These are phyloP conservation scores for Globisporangium paddicum DNA, from an alignment of 352 stramenopile species.

Conservation along the genomic window DNA sequence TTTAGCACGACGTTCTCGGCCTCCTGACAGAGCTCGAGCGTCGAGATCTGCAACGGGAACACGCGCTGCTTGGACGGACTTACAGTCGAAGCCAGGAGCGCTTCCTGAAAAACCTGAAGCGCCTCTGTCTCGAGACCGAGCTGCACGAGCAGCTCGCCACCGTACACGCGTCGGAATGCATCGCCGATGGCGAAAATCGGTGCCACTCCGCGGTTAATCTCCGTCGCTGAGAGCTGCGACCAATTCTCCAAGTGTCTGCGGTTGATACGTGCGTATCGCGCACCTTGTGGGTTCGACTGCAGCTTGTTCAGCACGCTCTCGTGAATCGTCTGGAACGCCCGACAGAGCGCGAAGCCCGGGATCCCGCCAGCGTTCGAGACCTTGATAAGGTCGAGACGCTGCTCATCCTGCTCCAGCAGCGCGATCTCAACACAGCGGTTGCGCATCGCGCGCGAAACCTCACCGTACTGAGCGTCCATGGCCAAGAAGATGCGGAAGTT, in stretches of 20 bases:
- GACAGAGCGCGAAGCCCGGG: slow-evolving; percentile 58
- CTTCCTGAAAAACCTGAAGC: slow-evolving; percentile 26
- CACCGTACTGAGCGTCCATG: slow-evolving; percentile 95
- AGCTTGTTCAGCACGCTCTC: slow-evolving; percentile 38
- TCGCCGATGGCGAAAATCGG: slow-evolving; percentile 40
- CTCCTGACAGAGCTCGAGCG: slow-evolving; percentile 54
- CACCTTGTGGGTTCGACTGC: slow-evolving; percentile 13
- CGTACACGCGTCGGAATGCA: slow-evolving; percentile 69
- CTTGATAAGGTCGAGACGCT: slow-evolving; percentile 62
- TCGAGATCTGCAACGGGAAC: slow-evolving; percentile 30
- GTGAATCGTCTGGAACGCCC: slow-evolving; percentile 59
- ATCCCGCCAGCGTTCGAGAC: slow-evolving; percentile 56
- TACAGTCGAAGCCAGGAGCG: slow-evolving; percentile 23
- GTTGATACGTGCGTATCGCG: slow-evolving; percentile 44
- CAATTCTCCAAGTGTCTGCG: slow-evolving; percentile 74
- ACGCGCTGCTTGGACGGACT: slow-evolving; percentile 29
- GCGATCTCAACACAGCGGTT: slow-evolving; percentile 99
- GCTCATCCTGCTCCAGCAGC: slow-evolving; percentile 39
- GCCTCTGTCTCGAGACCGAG: slow-evolving; percentile 39
- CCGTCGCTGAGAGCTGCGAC: slow-evolving; percentile 53
- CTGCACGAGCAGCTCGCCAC: slow-evolving; percentile 31
- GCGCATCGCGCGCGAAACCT: slow-evolving; percentile 99
- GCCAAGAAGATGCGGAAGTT: slow-evolving; percentile 99
- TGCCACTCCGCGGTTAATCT: slow-evolving; percentile 53
- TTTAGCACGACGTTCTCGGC: slow-evolving; percentile 46